Base-by-base conservation (phyloP, 2,329 filamentous ascomycete species). In the Trichothecium roseum region DNA sequence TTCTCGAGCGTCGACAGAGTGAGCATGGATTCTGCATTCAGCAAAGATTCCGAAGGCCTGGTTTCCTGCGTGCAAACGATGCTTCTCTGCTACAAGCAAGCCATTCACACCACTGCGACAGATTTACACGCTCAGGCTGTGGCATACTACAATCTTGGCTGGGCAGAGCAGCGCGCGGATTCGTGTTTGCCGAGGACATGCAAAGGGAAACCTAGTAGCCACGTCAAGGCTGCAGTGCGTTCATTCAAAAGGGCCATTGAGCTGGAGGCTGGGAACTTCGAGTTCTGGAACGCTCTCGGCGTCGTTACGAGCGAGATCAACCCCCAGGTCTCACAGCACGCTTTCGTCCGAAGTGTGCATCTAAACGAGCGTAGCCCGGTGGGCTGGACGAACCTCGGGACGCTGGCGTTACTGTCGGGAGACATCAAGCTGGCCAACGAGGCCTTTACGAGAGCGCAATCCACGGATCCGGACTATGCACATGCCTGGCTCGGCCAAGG, bases 211-310 rank as follows among this genome's bases (percentile, higher is more conserved):
- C 66, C 69, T 14, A 72, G 76, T 50, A 72, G 70, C 45, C 87
- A 86, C 45, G 66, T 91, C 32, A 88, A 82, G 54, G 80, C 87
- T 6, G 75, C 91, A 2, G 81, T 96, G 43, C 74, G 80, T 37
- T 91, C 85, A 48, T 96, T 98, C 70, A 98, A 98, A 62, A 74
- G 85, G 30, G 84, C 91, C 1, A 98, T 98, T 44, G 91, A 96
- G 58, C 69, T 95, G 1, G 93, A 98, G 57, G 84, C 88, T 6
- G 84, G 87, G 35, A 98, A 96, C 52, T 68, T 85, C 0, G 89
- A 96, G 46, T 96, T 96, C 56, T 98, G 91, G 91, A 96, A 96
- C 52, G 81, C 91, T 0, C 69, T 98, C 3, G 91, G 89, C 34
- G 85, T 96, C 4, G 86, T 84, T 18, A 95, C 91, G 3, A 88